These are phyloP conservation scores for Debaryomyces coudertii DNA, from an alignment of 1,139 yeast genomes.

Conservation along the genomic window DNA sequence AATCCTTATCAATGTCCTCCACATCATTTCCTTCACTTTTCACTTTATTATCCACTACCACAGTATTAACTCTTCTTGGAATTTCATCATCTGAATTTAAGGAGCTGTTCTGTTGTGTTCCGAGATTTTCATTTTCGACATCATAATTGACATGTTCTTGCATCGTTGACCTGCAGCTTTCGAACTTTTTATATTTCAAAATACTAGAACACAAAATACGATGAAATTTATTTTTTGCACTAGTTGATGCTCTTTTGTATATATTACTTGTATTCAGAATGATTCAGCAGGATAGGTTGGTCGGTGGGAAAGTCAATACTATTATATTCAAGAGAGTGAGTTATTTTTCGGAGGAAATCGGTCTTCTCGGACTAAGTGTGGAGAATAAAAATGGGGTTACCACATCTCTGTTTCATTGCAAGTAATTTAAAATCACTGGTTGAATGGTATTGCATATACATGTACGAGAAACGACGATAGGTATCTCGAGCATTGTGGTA, in stretches of 20 bases:
- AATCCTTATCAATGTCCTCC: conserved; percentile 12
- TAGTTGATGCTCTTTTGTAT: background rate
- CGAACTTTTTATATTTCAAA: background rate
- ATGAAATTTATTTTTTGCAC: background rate
- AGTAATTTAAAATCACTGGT: too few species aligned
- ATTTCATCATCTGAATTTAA: background rate
- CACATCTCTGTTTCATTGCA: too few species aligned
- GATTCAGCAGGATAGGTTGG: too few species aligned
- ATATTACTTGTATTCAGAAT: background rate
- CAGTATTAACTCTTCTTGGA: background rate
- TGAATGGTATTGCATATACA: too few species aligned
- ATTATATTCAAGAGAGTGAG: background rate
- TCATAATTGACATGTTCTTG: background rate
- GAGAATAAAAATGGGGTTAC: background rate
- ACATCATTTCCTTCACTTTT: background rate
- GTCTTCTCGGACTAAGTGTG: background rate
- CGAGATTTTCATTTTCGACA: background rate
- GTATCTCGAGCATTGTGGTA: too few species aligned
- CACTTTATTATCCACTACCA: background rate
- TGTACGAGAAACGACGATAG: too few species aligned
- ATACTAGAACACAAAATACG: background rate
- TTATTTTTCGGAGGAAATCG: background rate
- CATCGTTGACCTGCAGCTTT: background rate
- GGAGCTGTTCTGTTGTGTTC: background rate
- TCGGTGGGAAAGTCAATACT: background rate